Evolutionary conservation across 176 grass and related monocot genomes (phyloP), one percentile per base, ranked within the genome.

Genomic region (Oryza glumipatula): DNA sequence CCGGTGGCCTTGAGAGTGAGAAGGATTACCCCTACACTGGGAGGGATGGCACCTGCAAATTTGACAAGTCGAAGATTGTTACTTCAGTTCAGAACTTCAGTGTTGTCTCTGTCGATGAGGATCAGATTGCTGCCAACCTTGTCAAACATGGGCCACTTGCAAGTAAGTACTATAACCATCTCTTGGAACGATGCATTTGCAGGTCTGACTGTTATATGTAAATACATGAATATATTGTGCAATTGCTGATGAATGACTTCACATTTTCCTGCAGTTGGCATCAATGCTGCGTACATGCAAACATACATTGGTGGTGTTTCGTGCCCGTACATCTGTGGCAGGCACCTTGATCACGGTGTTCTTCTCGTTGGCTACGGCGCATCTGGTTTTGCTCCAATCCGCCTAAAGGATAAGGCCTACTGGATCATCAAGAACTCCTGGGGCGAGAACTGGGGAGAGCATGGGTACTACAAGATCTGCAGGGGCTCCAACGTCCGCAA

Each of bases 381-480:
- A 0, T 45, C 91, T 9, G 94, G 91, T 38, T 94, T 92, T 9
- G 87, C 94, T 7, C 94, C 94, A 3, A 94, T 93, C 58, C 91
- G 94, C 26, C 68, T 97, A n/a, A 97, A 97, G 91, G 89, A 97
- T 10, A 97, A 97, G 87, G 91, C 91, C 5, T 94, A 90, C 83
- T 94, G 91, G 94, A 94, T 94, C 89, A 97, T 97, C 86, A 97
- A 97, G 84, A 97, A 97, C 85, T 97, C 94, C 0, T 97, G 91
- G 94, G 94, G 94, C 3, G 89, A 94, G 67, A 90, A 88, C 66
- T 97, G 94, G 94, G 94, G 94, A 19, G 91, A 97, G 87, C 80
- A 84, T 5, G 91, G 94, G 10, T 97, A 94, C 90, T 97, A 97
- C 87, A 90, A 92, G 91, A 97, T 97, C 68, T 97, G 91, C 79